Percentiles rank a stretch among this genome's conserved stretches.
Conservation (phyloP, 805 yeast species). For the Huiozyma sinensis region DNA sequence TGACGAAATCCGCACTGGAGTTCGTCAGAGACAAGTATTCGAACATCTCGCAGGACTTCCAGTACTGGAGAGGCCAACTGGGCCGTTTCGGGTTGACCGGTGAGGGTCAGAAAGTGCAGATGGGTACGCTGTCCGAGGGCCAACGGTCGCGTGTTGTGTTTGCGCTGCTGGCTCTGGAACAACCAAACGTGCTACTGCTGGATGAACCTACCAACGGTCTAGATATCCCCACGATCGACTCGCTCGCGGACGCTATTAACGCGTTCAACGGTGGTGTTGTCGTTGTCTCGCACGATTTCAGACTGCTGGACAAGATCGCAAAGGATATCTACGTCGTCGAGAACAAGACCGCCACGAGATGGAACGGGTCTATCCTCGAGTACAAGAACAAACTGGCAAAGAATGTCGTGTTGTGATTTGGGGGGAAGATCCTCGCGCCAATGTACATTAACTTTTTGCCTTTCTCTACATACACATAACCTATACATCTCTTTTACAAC, state of each 20-base stretch:
- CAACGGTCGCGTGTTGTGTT: constrained; percentile 98
- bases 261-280: constrained; percentile 96
- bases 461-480: not conserved
- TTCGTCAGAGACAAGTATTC: constrained; percentile 93
- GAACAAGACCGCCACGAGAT: constrained; percentile 87
- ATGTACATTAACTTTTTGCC: not conserved
- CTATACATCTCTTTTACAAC: not conserved
- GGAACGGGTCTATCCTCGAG: constrained; percentile 86
- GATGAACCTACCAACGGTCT: constrained; percentile 99
- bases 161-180: constrained; percentile 87
- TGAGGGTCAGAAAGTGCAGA: constrained; percentile 95
- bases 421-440: not conserved
- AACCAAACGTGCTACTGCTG: constrained; percentile 86
- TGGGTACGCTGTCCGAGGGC: constrained; percentile 98
- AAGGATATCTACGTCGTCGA: constrained; percentile 96
- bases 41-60: constrained; percentile 89
- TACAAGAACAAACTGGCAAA: constrained; percentile 93
- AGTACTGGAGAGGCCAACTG: constrained; percentile 95
- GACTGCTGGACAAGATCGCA: constrained; percentile 92
- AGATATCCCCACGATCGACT: constrained; percentile 96
- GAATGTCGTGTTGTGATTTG: constrained; percentile 59
- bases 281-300: constrained; percentile 98
- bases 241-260: constrained; percentile 92
- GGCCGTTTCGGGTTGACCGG: constrained; percentile 98
- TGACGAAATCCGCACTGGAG: constrained; percentile 90